Evolutionary conservation across 2,329 filamentous ascomycete species (phyloP).

Genomic region (Pseudogymnoascus sp.): DNA sequence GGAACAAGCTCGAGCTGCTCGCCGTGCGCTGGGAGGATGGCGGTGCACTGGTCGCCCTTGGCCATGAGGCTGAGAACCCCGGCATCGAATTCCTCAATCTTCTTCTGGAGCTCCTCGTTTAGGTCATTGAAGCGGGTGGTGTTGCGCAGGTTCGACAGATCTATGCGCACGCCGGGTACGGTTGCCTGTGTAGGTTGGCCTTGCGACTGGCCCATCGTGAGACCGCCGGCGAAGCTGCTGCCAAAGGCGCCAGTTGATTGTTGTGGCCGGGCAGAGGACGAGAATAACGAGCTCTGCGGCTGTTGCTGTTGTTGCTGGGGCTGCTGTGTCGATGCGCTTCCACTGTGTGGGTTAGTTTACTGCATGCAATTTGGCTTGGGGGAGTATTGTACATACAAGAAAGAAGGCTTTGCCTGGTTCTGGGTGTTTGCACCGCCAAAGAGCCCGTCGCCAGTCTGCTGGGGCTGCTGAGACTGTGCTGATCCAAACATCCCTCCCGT

Average conservation of each 20-base stretch:
- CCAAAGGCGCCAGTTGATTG: constrained; percentile 9
- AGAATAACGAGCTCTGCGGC: constrained; percentile 18
- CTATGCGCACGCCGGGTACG: constrained; percentile 67
- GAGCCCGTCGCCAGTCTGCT: constrained; percentile 13
- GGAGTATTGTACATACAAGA: constrained; percentile 23
- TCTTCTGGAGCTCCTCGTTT: constrained; percentile 67
- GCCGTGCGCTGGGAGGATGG: constrained; percentile 55
- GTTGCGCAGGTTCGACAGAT: constrained; percentile 67
- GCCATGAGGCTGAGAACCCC: constrained; percentile 73
- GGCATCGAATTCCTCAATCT: constrained; percentile 70
- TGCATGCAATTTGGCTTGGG: constrained; percentile 10
- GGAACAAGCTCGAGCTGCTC: constrained; percentile 55
- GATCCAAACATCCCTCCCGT: constrained; percentile 28
- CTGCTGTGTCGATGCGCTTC: constrained; percentile 20
- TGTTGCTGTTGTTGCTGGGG: constrained; percentile 17
- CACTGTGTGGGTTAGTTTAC: constrained; percentile 14
- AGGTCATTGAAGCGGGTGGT: constrained; percentile 91
- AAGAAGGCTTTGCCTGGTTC: constrained; percentile 23
- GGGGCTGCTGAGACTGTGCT: constrained; percentile 9
- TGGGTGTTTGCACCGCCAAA: constrained; percentile 18
- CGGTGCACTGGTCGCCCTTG: constrained; percentile 67
- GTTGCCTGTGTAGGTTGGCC: constrained; percentile 38
- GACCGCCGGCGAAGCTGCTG: constrained; percentile 25
- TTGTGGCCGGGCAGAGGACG: constrained; percentile 28
- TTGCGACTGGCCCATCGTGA: constrained; percentile 41